Conservation (phyloP, 345 rosid genomes). For the Citrus maxima region DNA sequence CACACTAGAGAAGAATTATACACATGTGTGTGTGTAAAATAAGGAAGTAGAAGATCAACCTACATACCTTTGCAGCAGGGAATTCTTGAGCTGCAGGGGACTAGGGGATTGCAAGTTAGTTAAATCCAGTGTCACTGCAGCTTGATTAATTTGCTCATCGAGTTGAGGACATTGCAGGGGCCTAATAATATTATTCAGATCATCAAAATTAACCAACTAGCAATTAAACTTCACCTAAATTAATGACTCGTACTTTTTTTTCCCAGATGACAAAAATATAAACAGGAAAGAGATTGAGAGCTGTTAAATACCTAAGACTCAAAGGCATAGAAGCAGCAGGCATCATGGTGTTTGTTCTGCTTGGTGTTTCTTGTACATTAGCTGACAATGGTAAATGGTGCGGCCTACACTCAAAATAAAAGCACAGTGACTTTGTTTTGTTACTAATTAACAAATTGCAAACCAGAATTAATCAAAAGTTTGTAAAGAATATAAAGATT, state of each 20-base stretch:
- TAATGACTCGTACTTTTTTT: too few relatives aligned
- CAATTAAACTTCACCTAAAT: too few relatives aligned
- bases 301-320: slow-evolving; percentile 5
- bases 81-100: background rate
- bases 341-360: background rate
- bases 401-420: background rate
- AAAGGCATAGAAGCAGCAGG: background rate
- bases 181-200: background rate
- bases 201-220: background rate
- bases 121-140: background rate
- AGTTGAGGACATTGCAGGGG: background rate
- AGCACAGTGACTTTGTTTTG: background rate
- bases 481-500: background rate
- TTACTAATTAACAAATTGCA: background rate
- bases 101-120: background rate
- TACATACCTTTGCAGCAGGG: background rate
- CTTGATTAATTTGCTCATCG: slow-evolving; percentile 1
- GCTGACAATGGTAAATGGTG: background rate
- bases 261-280: too few relatives aligned
- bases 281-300: background rate
- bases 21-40: too few relatives aligned
- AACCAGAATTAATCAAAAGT: background rate
- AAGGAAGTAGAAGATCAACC: background rate
- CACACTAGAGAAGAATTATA: too few relatives aligned
- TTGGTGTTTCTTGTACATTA: background rate